Percentiles rank a stretch among this genome's conserved stretches.
Conservation (phyloP, 768 basidiomycete genomes). For the Macrolepiota fuliginosa region DNA sequence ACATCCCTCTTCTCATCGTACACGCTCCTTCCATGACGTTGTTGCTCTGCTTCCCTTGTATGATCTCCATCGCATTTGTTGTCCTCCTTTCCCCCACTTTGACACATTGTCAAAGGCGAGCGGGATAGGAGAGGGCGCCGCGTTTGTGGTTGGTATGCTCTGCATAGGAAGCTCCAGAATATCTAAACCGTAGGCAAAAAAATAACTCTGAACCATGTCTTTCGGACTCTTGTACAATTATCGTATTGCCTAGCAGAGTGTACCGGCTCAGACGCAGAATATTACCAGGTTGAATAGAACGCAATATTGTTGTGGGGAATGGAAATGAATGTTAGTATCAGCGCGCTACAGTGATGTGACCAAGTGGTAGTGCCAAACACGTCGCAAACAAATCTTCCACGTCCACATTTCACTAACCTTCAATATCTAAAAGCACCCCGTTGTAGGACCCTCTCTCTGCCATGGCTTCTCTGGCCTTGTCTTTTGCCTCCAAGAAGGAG, state of each 20-base stretch:
- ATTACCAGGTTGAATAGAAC: constrained; percentile 5
- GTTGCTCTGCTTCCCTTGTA: constrained; percentile 8
- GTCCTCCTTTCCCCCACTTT: constrained; percentile 70
- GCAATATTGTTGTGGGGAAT: not conserved
- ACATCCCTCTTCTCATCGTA: constrained; percentile 12
- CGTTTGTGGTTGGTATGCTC: constrained; percentile 27
- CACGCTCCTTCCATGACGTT: constrained; percentile 18
- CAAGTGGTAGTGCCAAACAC: constrained; percentile 26
- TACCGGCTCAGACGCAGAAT: constrained; percentile 9
- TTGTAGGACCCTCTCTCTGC: constrained; percentile 19
- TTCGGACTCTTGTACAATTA: constrained; percentile 2
- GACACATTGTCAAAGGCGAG: constrained; percentile 51
- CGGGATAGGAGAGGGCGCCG: constrained; percentile 71
- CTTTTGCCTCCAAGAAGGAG: constrained; percentile 92
- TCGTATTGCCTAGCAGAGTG: constrained; percentile 6
- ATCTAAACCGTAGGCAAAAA: constrained; percentile 9
- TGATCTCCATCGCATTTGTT: constrained; percentile 39
- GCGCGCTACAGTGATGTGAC: not conserved
- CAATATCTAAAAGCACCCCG: constrained; percentile 13
- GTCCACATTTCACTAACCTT: constrained; percentile 26
- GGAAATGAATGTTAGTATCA: not conserved
- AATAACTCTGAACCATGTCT: not conserved
- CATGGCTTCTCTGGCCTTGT: constrained; percentile 60
- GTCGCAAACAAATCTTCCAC: constrained; percentile 41
- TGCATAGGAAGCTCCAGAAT: constrained; percentile 4